Conservation (phyloP, 768 basidiomycete species). For the Xerocomellus intermedius region DNA sequence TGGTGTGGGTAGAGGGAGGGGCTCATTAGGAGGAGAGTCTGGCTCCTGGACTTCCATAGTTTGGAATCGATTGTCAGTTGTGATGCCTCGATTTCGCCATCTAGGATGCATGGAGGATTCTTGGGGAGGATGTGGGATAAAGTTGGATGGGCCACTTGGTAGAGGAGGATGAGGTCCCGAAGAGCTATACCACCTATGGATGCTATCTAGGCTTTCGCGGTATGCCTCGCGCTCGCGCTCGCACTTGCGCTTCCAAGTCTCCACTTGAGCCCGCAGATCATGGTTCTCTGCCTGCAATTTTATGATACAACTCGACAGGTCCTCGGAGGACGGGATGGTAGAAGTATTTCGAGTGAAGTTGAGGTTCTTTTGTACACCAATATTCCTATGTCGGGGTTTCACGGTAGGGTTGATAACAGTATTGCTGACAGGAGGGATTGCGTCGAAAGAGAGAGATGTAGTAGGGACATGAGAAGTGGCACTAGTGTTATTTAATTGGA, state of each 20-base stretch:
- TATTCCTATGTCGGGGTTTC: conserved; percentile 16
- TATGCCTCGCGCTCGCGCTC: conserved; percentile 6
- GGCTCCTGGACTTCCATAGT: background rate
- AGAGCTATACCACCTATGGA: conserved; percentile 9
- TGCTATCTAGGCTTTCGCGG: conserved; percentile 11
- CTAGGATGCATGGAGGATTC: conserved; percentile 14
- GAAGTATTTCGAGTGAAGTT: conserved; percentile 20
- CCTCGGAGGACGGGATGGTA: background rate
- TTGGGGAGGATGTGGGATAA: background rate
- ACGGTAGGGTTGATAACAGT: background rate
- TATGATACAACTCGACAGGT: conserved; percentile 11
- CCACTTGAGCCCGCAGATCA: conserved; percentile 8
- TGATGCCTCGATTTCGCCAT: conserved; percentile 14
- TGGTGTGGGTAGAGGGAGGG: conserved; percentile 6
- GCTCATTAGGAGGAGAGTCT: conserved; percentile 18
- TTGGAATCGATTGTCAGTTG: background rate
- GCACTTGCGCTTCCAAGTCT: conserved; percentile 6
- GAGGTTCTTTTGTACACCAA: conserved; percentile 25
- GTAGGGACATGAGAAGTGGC: conserved; percentile 5
- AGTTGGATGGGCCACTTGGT: conserved; percentile 1
- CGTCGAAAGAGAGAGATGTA: conserved; percentile 4
- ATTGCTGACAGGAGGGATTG: conserved; percentile 1
- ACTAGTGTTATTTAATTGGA: conserved; percentile 21
- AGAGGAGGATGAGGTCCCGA: background rate
- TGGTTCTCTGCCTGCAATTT: conserved; percentile 19